phyloP scores from a whole-genome alignment of 305 asterid genomes.

The Fraxinus nigra region DNA sequence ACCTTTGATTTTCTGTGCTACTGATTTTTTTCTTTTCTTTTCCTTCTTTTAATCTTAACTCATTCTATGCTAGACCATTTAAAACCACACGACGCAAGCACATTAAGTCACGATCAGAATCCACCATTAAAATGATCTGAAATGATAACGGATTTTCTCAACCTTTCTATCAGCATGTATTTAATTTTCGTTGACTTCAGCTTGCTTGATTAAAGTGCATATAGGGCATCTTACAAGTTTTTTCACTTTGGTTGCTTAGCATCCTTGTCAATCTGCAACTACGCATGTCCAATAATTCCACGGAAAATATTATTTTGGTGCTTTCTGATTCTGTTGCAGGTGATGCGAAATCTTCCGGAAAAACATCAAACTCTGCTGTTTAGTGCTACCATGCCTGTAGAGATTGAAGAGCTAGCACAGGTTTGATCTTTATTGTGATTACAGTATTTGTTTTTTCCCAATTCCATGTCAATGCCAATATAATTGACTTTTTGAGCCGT shows the following conservation, averaged over 20 bases:
- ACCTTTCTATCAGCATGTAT: background rate
- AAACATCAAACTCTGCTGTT: slow-evolving; percentile 85
- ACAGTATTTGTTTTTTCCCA: slow-evolving; percentile 10
- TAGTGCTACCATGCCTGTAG: slow-evolving; percentile 95
- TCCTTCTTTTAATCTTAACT: background rate
- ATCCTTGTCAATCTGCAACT: background rate
- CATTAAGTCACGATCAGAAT: background rate
- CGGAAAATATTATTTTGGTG: slow-evolving; percentile 11
- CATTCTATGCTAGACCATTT: background rate
- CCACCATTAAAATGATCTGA: background rate
- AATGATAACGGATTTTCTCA: background rate
- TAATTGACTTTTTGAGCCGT: slow-evolving; percentile 9
- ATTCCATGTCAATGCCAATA: slow-evolving; percentile 12
- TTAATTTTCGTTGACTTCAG: background rate
- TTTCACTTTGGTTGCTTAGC: background rate
- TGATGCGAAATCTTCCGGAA: slow-evolving; percentile 78
- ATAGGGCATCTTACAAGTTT: background rate
- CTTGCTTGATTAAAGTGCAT: background rate
- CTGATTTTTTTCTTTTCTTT: background rate
- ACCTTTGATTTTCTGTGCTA: background rate
- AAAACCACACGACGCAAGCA: background rate
- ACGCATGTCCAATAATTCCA: slow-evolving; percentile 1
- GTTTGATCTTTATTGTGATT: slow-evolving; percentile 35
- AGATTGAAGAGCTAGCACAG: slow-evolving; percentile 87
- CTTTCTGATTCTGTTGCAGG: slow-evolving; percentile 41